Percentiles rank a stretch among this genome's conserved stretches.
phyloP scores from a whole-genome alignment of 805 yeast species.

The Blastobotrys mokoenaii region DNA sequence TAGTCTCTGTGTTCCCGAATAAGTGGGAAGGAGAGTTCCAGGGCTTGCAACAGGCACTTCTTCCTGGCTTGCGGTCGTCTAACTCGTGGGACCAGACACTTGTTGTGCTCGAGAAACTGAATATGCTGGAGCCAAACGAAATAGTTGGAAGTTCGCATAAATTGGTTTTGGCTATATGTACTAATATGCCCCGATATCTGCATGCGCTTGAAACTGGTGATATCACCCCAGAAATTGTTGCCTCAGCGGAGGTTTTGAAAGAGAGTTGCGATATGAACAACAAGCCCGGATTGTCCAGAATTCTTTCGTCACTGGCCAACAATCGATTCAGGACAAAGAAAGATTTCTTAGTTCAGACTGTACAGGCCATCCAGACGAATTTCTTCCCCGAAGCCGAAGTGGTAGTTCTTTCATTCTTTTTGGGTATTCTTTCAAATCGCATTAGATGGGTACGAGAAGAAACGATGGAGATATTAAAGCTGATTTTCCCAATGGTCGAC shows the following conservation, averaged over 20 bases:
- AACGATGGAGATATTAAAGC: conserved; percentile 65
- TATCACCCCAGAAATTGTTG: conserved; percentile 41
- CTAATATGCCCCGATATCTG: conserved; percentile 77
- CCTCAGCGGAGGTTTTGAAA: conserved; percentile 49
- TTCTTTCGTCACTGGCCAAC: conserved; percentile 68
- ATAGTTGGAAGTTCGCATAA: conserved; percentile 64
- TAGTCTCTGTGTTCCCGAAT: conserved; percentile 82
- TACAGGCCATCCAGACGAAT: conserved; percentile 54
- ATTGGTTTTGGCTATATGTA: conserved; percentile 59
- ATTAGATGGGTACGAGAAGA: conserved; percentile 73
- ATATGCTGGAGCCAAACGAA: conserved; percentile 58
- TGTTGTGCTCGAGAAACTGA: conserved; percentile 63
- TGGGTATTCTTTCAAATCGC: conserved; percentile 74
- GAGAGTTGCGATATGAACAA: conserved; percentile 51
- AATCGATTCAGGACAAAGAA: conserved; percentile 80
- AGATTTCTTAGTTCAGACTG: conserved; percentile 78
- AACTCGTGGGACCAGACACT: conserved; percentile 72
- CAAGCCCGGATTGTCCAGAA: conserved; percentile 54
- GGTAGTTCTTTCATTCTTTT: conserved; percentile 60
- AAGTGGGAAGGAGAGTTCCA: conserved; percentile 94
- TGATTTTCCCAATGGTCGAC: conserved; percentile 69
- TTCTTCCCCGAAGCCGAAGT: conserved; percentile 73
- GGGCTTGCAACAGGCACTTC: conserved; percentile 71
- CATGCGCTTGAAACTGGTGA: conserved; percentile 63
- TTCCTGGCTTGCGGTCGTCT: conserved; percentile 78